These are phyloP conservation scores for Cordyceps farinosa DNA, from an alignment of 2,329 filamentous ascomycete species.

Conservation along the genomic window DNA sequence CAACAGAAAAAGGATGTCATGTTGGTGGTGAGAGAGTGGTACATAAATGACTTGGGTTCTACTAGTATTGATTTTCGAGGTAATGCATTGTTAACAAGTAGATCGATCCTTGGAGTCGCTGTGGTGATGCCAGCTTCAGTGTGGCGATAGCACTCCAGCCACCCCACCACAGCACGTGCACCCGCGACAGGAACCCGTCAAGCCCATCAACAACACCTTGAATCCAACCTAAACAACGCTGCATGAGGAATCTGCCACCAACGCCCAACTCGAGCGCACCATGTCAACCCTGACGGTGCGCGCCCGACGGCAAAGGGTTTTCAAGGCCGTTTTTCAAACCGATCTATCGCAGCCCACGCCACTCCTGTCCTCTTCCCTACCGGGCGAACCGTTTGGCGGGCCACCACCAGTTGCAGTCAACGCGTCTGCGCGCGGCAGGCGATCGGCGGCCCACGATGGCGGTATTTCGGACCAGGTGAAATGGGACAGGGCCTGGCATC, in stretches of 20 bases:
- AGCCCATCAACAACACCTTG: not conserved
- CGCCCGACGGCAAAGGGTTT: constrained; percentile 46
- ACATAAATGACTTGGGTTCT: too few species aligned
- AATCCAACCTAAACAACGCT: not conserved
- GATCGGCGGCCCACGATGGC: constrained; percentile 6
- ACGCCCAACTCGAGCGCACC: constrained; percentile 4
- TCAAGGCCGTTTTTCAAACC: constrained; percentile 54
- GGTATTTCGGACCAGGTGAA: constrained; percentile 47
- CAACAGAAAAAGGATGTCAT: too few species aligned
- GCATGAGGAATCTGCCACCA: not conserved
- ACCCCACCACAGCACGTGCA: constrained; percentile 11
- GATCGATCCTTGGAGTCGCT: too few species aligned
- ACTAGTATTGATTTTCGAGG: too few species aligned
- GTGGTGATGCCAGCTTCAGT: not conserved
- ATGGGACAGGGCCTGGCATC: constrained; percentile 61
- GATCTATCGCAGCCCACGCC: constrained; percentile 50
- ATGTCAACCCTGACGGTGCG: constrained; percentile 44
- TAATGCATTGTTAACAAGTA: not conserved
- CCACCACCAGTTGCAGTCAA: constrained; percentile 26
- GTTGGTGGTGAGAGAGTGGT: too few species aligned
- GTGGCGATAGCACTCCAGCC: not conserved
- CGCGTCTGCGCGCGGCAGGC: constrained; percentile 23
- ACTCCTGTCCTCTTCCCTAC: constrained; percentile 36
- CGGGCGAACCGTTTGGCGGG: constrained; percentile 46
- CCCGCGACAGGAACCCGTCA: constrained; percentile 4